Percentiles rank a stretch among this genome's conserved stretches.
Conservation (phyloP, 345 rosid genomes). For the Fremontodendron californicum region DNA sequence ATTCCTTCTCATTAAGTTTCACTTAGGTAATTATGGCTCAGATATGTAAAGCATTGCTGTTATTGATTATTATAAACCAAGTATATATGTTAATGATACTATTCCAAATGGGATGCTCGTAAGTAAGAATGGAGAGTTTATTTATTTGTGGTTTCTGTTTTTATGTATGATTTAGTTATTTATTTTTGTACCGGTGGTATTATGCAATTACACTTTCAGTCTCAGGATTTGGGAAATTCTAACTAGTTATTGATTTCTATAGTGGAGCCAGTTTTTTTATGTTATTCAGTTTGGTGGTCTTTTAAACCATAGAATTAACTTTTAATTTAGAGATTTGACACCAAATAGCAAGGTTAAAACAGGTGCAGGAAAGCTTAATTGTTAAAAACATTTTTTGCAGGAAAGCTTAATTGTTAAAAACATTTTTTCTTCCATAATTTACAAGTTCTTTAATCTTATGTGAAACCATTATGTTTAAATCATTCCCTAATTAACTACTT, state of each 20-base stretch:
- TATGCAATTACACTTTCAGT: neutral
- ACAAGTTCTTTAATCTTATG: neutral
- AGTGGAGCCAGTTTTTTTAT: neutral
- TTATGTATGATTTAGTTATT: neutral
- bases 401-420: neutral
- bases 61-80: neutral
- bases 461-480: neutral
- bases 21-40: neutral
- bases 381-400: no score
- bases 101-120: neutral
- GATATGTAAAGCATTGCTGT: neutral
- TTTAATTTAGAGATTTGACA: neutral
- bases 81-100: neutral
- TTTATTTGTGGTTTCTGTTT: neutral
- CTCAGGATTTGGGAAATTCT: neutral
- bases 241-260: neutral
- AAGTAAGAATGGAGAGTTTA: neutral
- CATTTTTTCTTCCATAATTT: neutral
- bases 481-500: neutral
- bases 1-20: neutral
- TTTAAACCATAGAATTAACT: neutral
- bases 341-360: neutral
- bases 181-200: neutral
- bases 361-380: neutral
- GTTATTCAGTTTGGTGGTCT: neutral